Conservation (phyloP, 495 filamentous ascomycete genomes). For the Podospora fimiseda region DNA sequence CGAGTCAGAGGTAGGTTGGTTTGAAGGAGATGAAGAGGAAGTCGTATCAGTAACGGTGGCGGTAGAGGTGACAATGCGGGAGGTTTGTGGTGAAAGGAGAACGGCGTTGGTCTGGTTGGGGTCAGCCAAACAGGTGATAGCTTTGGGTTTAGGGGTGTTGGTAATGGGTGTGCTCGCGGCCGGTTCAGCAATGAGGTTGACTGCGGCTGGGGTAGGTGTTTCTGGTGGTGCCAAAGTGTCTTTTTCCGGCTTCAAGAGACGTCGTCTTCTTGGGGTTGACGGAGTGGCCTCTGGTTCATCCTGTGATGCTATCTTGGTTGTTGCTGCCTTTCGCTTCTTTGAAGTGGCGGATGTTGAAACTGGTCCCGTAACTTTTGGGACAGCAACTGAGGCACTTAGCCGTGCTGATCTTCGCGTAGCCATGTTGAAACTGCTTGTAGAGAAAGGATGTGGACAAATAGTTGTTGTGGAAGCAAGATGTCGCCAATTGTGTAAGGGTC, state of each 20-base stretch:
- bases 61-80: constrained; percentile 56
- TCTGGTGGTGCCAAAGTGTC: constrained; percentile 17
- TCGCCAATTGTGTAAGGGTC: no score
- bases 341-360: constrained; percentile 7
- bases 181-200: constrained; percentile 26
- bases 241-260: constrained; percentile 14
- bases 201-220: constrained; percentile 36
- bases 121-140: constrained; percentile 42
- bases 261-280: constrained; percentile 30
- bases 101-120: constrained; percentile 60
- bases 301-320: neutral
- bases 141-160: constrained; percentile 30
- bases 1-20: constrained; percentile 56
- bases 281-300: constrained; percentile 17
- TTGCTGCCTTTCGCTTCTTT: constrained; percentile 35
- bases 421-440: constrained; percentile 31
- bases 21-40: neutral
- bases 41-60: neutral
- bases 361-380: constrained; percentile 11
- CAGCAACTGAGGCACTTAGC: constrained; percentile 39
- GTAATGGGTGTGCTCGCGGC: neutral
- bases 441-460: neutral
- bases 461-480: neutral
- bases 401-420: constrained; percentile 54
- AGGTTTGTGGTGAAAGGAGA: constrained; percentile 72